Base-by-base conservation (phyloP, 1,139 yeast genomes). In the Hyphopichia wangnamkhiaoensis region DNA sequence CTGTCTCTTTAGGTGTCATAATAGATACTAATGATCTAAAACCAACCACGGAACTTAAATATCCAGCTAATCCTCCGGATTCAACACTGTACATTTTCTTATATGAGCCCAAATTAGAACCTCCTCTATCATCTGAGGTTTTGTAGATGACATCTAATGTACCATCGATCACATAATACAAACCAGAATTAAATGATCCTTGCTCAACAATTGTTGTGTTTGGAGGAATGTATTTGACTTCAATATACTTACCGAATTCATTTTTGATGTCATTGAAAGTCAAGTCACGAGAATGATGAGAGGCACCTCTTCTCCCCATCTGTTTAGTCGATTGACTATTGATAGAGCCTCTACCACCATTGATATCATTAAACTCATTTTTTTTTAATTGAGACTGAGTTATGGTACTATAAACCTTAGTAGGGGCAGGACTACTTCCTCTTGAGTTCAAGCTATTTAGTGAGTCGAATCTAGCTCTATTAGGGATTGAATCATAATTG, bases 1-100 rank as follows among this genome's bases (percentile, higher is more conserved):
- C 74, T 12, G 48, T 71, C 34, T 79, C 80, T 19, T 68, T 64
- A 2, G 94, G 84, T 0, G 73, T 58, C 36, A 65, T 74, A 4
- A 91, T 76, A 19, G 82, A 78, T 2, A 84, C 91, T 52, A 89
- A 79, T 0, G 97, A 87, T 44, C 83, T 79, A 48, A 84, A 81
- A 0, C 96, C 95, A 12, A 90, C 76, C 14, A 90, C 65, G 0
- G 95, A 77, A 2, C 95, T 88, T 38, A 91, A 62, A 54, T 88
- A 91, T 0, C 98, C 98, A 0, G 94, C 94, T 15, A 93, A 61
- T 1, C 95, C 95, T 4, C 98, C 98, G 3, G 84, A 71, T 24
- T 74, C 65, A 1, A 89, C 83, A 0, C 80, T 72, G 50, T 82
- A 84, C 2, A 87, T 59, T 45, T 43, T 44, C 46, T 50, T 44